Base-by-base conservation (phyloP, 2,329 filamentous ascomycete species). In the Tolypocladium amazonense region DNA sequence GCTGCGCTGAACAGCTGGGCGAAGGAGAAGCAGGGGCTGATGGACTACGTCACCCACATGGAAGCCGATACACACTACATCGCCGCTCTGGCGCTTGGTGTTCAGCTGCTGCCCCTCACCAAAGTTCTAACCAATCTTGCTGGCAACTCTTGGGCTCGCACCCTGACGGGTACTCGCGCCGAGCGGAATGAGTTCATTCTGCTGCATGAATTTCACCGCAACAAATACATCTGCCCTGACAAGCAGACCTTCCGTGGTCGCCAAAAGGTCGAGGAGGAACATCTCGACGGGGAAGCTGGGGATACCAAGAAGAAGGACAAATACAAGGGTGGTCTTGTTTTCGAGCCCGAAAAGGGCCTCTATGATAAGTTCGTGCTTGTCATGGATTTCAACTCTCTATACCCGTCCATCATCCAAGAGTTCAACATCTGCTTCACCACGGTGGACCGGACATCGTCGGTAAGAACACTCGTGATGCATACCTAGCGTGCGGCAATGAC, bases 381-480 rank as follows among this genome's bases (percentile, higher is more conserved):
- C 74, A 99, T 99, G 95, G 94, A 99, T 79, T 99, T 99, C 80
- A 99, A 99, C 82, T 97, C 92, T 68, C 80, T 99, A 63, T 99
- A 99, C 69, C 94, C 94, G 38, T 97, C 91, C 70, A 97, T 99
- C 70, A 99, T 99, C 62, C 95, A 99, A 71, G 95, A 99, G 81
- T 99, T 87, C 78, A 99, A 99, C 75, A 99, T 99, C 67, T 99
- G 95, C 79, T 99, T 99, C 75, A 99, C 94, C 2, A 99, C 95
- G 0, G 92, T 99, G 8, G 90, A 97, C 62, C 83, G 94, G 66
- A 80, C 83, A 47, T 79, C 83, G 62, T 76, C 88, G 67, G 88
- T 91, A 82, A 78, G 86, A 20, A 8, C 20, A 18, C 27, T 20
- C 12, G 12, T 12, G 14, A 9, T n/a, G 33, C 52, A 14, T 14